Evolutionary conservation across 2,329 filamentous ascomycete genomes (phyloP), one percentile per base, ranked within the genome.

Genomic region (Apiospora koreana): DNA sequence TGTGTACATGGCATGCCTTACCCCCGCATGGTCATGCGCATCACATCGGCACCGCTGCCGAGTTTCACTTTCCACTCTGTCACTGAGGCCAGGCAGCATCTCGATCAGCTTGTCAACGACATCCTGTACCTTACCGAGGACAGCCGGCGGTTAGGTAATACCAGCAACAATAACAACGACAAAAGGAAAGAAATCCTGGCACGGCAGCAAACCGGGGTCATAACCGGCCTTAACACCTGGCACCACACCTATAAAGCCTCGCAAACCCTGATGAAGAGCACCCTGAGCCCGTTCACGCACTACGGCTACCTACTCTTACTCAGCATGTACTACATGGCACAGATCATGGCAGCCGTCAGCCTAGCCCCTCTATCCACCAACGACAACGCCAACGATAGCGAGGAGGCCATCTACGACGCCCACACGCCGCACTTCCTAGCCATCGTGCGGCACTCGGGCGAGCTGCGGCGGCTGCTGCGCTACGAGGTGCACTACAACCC

Each of bases 261-360:
- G 9, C 70, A 72, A 9, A 50, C 69, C 14, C 69, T 69, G 1
- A 16, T 74, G 1, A 62, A 69, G 3, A 67, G 67, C 21, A 68
- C 74, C 1, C 70, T 74, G 23, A 70, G 76, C 2, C 71, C 70
- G n/a, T 72, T 70, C 8, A 71, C 74, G 23, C 66, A 68, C 23
- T 75, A 75, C 18, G 75, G 72, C 16, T 70, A 81, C 62, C 69
- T 71, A 0, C 70, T 86, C 0, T 74, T 87, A 0, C 71, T 68
- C 3, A 70, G 79, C 3, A 83, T 86, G 70, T 78, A 86, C 72
- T 78, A 75, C 67, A 81, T 87, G 81, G 79, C 81, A 0, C 76
- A 72, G 5, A 82, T 87, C 69, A 85, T 86, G 80, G 76, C 76
- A 16, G 74, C 79, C 5, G 80, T 80, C 0, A 81, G 79, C 65